Percentiles rank a stretch among this genome's conserved stretches.
Evolutionary conservation across 257 asterid species (phyloP).

Genomic region (Catharanthus roseus): DNA sequence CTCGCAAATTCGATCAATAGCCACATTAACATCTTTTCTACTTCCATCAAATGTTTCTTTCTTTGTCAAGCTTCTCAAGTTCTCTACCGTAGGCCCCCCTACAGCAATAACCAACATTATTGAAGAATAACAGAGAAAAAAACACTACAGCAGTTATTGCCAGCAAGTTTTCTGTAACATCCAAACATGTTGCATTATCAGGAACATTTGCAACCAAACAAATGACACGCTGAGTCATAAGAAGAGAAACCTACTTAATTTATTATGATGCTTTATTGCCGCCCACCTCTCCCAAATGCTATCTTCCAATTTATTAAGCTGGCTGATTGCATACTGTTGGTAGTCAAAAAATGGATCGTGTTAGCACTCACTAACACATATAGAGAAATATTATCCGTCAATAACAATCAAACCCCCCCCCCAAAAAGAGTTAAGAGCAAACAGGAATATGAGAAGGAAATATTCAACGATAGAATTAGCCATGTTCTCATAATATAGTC

Average conservation of each 20-base stretch:
- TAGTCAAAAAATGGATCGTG: conserved; percentile 22
- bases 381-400: not conserved
- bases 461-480: not conserved
- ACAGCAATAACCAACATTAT: not conserved
- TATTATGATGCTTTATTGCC: conserved; percentile 38
- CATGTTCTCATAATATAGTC: not conserved
- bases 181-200: not conserved
- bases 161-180: not conserved
- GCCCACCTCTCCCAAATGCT: conserved; percentile 90
- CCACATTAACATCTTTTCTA: conserved; percentile 81
- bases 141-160: not conserved
- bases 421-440: not conserved
- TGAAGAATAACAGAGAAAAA: not conserved
- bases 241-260: conserved; percentile 35
- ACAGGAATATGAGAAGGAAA: not conserved
- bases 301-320: conserved; percentile 84
- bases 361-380: conserved; percentile 14
- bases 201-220: not conserved
- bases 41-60: conserved; percentile 92
- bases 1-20: conserved; percentile 79
- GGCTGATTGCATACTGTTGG: conserved; percentile 79
- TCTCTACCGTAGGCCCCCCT: conserved; percentile 45
- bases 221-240: not conserved
- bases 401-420: too few relatives aligned
- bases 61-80: conserved; percentile 39